phyloP scores from a whole-genome alignment of 192 early-diverging fungal genomes.

The Umbelopsis sp. region DNA sequence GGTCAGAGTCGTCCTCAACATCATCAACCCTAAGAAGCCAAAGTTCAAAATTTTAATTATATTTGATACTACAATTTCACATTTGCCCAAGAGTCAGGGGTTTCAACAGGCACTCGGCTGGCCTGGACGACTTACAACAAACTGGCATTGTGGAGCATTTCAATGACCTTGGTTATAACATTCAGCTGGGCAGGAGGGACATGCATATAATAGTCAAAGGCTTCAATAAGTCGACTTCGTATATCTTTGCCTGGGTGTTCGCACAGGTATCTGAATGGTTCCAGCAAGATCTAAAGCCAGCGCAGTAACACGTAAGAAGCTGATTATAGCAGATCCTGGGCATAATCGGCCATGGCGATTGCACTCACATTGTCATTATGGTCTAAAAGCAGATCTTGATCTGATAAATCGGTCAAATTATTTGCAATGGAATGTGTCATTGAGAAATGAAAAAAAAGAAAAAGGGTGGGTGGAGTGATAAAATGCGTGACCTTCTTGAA shows the following conservation, averaged over 20 bases:
- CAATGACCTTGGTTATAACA: slow-evolving; percentile 78
- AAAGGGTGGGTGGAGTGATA: not conserved
- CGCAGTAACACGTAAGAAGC: not conserved
- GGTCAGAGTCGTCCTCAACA: slow-evolving; percentile 89
- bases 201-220: slow-evolving; percentile 89
- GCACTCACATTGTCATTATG: slow-evolving; percentile 1
- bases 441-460: not conserved
- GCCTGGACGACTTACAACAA: slow-evolving; percentile 63
- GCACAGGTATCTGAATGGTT: slow-evolving; percentile 89
- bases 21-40: slow-evolving; percentile 79
- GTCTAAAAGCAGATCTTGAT: not conserved
- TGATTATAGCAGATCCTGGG: not conserved
- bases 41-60: not conserved
- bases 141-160: slow-evolving; percentile 95
- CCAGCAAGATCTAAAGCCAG: slow-evolving; percentile 76
- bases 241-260: slow-evolving; percentile 93
- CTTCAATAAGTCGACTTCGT: slow-evolving; percentile 86
- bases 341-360: not conserved
- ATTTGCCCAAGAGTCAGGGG: no score
- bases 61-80: not conserved
- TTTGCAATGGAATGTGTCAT: not conserved
- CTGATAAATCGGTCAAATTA: not conserved
- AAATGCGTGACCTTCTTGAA: not conserved
- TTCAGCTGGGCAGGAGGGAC: slow-evolving; percentile 68
- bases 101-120: not conserved